Evolutionary conservation across 2,329 filamentous ascomycete species (phyloP), one percentile per base, ranked within the genome.

Genomic region (Colletotrichum higginsianum): DNA sequence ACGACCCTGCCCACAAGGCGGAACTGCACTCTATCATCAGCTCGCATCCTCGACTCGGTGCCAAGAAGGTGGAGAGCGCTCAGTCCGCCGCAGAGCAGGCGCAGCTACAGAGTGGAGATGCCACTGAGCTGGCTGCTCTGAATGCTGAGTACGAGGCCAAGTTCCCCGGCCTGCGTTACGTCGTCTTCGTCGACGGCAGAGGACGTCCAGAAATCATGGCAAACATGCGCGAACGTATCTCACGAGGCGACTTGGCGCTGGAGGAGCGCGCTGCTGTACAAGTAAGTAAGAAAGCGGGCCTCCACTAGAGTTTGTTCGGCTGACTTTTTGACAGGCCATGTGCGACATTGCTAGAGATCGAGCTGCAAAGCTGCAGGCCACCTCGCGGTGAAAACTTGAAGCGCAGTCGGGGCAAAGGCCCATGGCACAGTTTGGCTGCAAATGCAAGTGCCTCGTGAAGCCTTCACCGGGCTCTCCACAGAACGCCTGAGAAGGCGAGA

Each of bases 141-240:
- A 98, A 98, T 79, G 82, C 81, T 13, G 89, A 93, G 81, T 98
- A 98, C 79, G 95, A 98, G 81, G 84, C 84, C n/a, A 86, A 77
- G 67, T 98, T 96, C 80, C 94, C 94, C 0, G 94, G 95, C 0
- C 80, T 98, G 79, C 87, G 92, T 82, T 98, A 97, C 84, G 94
- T 98, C 78, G 93, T 96, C 21, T 98, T 98, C 80, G 96, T 98
- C 67, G 95, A 97, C 79, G 94, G 94, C 0, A 88, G 95, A 57
- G 87, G 89, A 50, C 86, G 94, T 67, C 86, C 88, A 2, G 88
- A 89, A 73, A 92, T 98, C 66, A 94, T 98, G 92, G 86, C 89
- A 73, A 91, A 98, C 77, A 97, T 98, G 93, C 88, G 88, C 73
- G 80, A 82, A 63, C 87, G 95, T 63, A 97, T 98, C 77, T 88